Conservation (phyloP, 345 rosid species). For the Gossypium arboreum region DNA sequence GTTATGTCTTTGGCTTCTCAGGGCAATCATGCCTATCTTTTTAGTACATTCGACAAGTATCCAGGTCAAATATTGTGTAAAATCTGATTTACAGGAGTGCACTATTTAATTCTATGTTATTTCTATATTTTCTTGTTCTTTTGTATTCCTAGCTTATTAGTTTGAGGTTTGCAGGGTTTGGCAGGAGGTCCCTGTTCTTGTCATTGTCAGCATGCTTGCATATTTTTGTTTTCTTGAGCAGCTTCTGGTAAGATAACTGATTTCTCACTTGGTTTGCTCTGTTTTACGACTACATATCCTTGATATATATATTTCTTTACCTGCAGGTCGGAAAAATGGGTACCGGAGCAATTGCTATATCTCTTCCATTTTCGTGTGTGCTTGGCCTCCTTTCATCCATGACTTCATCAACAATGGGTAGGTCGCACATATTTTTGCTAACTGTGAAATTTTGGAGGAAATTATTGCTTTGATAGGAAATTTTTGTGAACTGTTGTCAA, state of each 20-base stretch:
- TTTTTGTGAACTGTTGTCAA: neutral
- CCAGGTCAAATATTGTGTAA: neutral
- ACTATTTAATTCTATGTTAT: neutral
- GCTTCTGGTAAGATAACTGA: conserved; percentile 54
- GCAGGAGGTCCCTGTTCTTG: conserved; percentile 88
- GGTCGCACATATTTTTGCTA: neutral
- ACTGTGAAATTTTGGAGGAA: neutral
- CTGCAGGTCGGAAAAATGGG: conserved; percentile 83
- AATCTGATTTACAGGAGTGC: neutral
- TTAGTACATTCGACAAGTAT: neutral
- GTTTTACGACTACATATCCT: neutral
- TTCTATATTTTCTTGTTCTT: neutral
- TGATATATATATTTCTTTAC: neutral
- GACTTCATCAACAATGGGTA: conserved; percentile 97
- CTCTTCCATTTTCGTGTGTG: conserved; percentile 89
- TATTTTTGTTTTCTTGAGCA: conserved; percentile 97
- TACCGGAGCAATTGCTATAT: conserved; percentile 74
- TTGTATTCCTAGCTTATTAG: conserved; percentile 16
- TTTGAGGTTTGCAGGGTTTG: conserved; percentile 56
- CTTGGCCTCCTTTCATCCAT: conserved; percentile 80
- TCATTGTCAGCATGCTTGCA: conserved; percentile 86
- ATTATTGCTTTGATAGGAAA: neutral
- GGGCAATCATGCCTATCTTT: neutral
- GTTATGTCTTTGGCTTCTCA: neutral
- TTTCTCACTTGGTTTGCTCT: neutral